A percentile compares a stretch with the other conserved stretches of the same genome.
Evolutionary conservation across 345 rosid species (phyloP).

Genomic region (Sisymbrium irio): DNA sequence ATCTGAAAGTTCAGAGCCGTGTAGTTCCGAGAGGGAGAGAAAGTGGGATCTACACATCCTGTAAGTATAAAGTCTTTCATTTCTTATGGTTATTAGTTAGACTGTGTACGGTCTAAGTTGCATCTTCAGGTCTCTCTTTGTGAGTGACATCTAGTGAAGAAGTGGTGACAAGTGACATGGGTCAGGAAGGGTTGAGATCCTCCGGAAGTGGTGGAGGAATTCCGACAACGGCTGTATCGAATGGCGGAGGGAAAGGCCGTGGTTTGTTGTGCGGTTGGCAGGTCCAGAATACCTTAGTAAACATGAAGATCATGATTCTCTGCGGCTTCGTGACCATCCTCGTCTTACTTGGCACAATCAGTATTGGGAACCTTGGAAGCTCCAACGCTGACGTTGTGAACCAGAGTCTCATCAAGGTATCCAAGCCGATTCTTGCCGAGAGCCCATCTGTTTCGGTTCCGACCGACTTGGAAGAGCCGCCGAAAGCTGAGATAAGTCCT

Average conservation of each 20-base stretch:
- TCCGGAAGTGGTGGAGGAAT: constrained; percentile 20
- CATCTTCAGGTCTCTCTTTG: neutral
- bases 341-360: constrained; percentile 78
- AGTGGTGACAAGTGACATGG: constrained; percentile 6
- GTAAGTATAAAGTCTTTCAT: neutral
- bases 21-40: neutral
- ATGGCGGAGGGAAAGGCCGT: constrained; percentile 29
- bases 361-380: constrained; percentile 64
- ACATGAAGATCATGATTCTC: constrained; percentile 84
- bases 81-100: constrained; percentile 5
- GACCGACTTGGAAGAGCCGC: constrained; percentile 29
- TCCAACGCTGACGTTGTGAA: constrained; percentile 68
- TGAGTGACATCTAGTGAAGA: constrained; percentile 2
- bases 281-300: constrained; percentile 78
- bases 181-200: constrained; percentile 21
- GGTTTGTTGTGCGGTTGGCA: constrained; percentile 55
- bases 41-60: neutral
- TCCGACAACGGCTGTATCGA: neutral
- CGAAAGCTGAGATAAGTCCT: constrained; percentile 35
- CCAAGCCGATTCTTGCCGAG: constrained; percentile 63
- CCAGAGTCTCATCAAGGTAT: constrained; percentile 67
- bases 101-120: constrained; percentile 3
- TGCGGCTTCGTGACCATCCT: constrained; percentile 88
- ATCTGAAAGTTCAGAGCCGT: constrained; percentile 7
- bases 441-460: constrained; percentile 67